These are phyloP conservation scores for Aspergillus sp. DNA, from an alignment of 2,329 filamentous ascomycete species.

Conservation along the genomic window DNA sequence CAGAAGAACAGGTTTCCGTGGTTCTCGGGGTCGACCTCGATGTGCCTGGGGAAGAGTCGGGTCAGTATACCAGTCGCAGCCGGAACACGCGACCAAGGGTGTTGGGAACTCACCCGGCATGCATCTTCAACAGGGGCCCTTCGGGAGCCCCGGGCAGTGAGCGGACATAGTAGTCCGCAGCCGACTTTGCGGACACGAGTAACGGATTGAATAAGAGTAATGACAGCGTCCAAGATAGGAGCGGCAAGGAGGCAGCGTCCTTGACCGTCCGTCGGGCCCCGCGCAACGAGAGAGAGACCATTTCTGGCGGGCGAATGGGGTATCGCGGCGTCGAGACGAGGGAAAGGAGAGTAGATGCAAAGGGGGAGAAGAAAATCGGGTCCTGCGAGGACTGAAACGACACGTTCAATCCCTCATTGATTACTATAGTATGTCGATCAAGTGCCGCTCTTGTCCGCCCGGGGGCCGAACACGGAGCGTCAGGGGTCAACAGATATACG, in stretches of 20 bases:
- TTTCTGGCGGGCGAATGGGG: conserved; percentile 1
- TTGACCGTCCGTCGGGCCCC: conserved; percentile 10
- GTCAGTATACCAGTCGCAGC: background rate
- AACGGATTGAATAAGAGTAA: conserved; percentile 26
- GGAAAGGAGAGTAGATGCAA: conserved; percentile 1
- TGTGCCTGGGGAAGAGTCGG: conserved; percentile 61
- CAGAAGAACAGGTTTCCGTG: conserved; percentile 98
- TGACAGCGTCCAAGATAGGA: conserved; percentile 25
- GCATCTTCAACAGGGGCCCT: conserved; percentile 86
- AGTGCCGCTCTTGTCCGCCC: background rate
- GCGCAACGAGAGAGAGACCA: conserved; percentile 20
- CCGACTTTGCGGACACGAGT: conserved; percentile 49
- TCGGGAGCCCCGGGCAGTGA: conserved; percentile 80
- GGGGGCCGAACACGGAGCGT: background rate
- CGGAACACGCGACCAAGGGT: background rate
- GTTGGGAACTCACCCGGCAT: conserved; percentile 73
- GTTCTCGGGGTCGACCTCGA: conserved; percentile 79
- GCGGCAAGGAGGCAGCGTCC: conserved; percentile 9
- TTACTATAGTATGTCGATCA: conserved; percentile 1
- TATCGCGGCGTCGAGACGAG: background rate
- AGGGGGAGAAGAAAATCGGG: background rate
- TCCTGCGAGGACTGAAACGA: conserved; percentile 5
- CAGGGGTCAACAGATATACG: background rate
- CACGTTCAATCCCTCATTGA: background rate
- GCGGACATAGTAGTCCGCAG: conserved; percentile 87